phyloP scores from a whole-genome alignment of 1,284 basidiomycete genomes.

The Leccinum fuscescens region DNA sequence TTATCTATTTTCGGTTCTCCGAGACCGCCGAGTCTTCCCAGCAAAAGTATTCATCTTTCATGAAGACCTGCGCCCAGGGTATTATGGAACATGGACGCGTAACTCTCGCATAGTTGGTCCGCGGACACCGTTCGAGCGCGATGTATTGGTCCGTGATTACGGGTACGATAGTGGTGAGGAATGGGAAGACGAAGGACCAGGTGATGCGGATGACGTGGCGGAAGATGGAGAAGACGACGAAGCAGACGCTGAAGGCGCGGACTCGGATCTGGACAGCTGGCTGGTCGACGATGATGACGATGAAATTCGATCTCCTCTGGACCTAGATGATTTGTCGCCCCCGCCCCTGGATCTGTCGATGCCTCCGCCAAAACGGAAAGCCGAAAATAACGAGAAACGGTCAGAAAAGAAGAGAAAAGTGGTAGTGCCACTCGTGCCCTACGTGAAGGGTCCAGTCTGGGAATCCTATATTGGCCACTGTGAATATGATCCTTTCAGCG shows the following conservation, averaged over 20 bases:
- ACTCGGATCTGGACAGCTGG: constrained; percentile 76
- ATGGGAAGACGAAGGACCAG: constrained; percentile 77
- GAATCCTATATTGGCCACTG: constrained; percentile 62
- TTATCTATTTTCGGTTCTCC: constrained; percentile 50
- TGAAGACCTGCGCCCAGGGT: constrained; percentile 78
- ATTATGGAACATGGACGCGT: constrained; percentile 85
- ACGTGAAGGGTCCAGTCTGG: constrained; percentile 75
- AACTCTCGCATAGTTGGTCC: constrained; percentile 68
- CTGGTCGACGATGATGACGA: constrained; percentile 79
- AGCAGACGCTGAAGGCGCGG: constrained; percentile 53
- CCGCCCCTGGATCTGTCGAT: constrained; percentile 38
- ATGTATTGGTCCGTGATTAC: constrained; percentile 73
- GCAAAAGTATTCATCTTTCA: constrained; percentile 75
- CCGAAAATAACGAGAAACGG: constrained; percentile 45
- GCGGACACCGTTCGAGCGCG: constrained; percentile 71
- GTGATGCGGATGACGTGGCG: constrained; percentile 69
- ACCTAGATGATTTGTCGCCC: constrained; percentile 42
- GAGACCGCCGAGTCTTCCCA: constrained; percentile 57
- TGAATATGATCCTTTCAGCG: constrained; percentile 60
- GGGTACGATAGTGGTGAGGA: constrained; percentile 83
- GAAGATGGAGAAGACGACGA: constrained; percentile 70
- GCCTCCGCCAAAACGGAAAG: constrained; percentile 52
- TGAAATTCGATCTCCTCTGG: constrained; percentile 43
- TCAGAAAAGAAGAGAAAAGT: constrained; percentile 67
- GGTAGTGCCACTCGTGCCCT: constrained; percentile 72